These are phyloP conservation scores for Paramyrothecium roridum DNA, from an alignment of 2,329 filamentous ascomycete species.

Conservation along the genomic window DNA sequence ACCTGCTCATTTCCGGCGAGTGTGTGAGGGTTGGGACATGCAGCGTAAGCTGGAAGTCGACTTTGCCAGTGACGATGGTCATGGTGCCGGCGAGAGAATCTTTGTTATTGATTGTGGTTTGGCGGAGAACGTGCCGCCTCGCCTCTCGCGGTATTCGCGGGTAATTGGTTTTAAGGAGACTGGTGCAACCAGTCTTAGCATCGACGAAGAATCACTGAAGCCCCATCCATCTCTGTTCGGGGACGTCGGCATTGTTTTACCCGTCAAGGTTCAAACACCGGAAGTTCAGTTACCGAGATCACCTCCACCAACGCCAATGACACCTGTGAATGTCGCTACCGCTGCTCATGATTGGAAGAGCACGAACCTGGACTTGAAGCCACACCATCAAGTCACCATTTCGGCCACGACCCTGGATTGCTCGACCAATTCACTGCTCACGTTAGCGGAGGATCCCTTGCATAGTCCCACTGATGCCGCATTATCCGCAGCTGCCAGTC, in stretches of 20 bases:
- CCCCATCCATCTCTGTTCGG: constrained; percentile 27
- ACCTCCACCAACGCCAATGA: constrained; percentile 16
- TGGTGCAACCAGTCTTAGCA: constrained; percentile 3
- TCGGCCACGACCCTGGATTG: constrained; percentile 69
- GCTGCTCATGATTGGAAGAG: constrained; percentile 26
- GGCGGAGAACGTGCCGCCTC: constrained; percentile 49
- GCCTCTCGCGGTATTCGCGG: constrained; percentile 42
- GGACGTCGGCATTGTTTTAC: constrained; percentile 2
- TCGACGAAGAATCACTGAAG: constrained; percentile 5
- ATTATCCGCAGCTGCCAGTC: constrained; percentile 44
- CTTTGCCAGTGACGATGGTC: constrained; percentile 78
- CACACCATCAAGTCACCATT: constrained; percentile 58
- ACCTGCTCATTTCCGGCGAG: constrained; percentile 74
- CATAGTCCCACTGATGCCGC: constrained; percentile 37
- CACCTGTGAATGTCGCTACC: constrained; percentile 10
- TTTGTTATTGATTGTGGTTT: constrained; percentile 72
- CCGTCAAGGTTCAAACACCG: constrained; percentile 5
- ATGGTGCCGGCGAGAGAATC: constrained; percentile 71
- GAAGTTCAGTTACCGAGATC: constrained; percentile 16
- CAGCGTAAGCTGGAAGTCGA: constrained; percentile 80
- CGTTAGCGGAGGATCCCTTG: constrained; percentile 75
- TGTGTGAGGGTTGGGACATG: constrained; percentile 91
- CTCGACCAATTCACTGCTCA: constrained; percentile 69
- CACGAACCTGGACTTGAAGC: constrained; percentile 45
- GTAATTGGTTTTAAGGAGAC: constrained; percentile 15